phyloP scores from a whole-genome alignment of 495 filamentous ascomycete genomes.

The Penicillium parvum region DNA sequence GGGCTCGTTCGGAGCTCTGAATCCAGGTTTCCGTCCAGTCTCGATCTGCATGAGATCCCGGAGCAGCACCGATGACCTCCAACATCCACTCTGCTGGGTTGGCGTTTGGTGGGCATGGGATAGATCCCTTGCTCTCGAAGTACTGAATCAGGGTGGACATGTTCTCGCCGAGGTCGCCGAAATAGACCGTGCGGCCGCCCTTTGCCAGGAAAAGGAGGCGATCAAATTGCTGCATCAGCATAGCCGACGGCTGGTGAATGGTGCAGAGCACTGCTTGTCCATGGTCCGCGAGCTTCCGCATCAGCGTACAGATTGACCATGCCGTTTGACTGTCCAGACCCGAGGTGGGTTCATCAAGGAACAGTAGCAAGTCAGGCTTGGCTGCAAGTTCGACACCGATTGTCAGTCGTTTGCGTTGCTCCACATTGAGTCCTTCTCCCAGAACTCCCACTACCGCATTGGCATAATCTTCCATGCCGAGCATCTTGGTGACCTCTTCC shows the following conservation, averaged over 20 bases:
- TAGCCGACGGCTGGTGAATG: slow-evolving; percentile 88
- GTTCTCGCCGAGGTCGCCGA: slow-evolving; percentile 76
- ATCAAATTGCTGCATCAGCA: slow-evolving; percentile 89
- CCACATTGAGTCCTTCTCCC: slow-evolving; percentile 73
- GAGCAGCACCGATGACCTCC: slow-evolving; percentile 85
- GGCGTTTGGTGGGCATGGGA: slow-evolving; percentile 61
- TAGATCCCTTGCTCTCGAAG: slow-evolving; percentile 70
- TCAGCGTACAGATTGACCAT: slow-evolving; percentile 74
- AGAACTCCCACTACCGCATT: slow-evolving; percentile 38
- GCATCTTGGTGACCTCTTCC: slow-evolving; percentile 44
- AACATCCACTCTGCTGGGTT: slow-evolving; percentile 92
- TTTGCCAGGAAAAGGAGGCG: slow-evolving; percentile 75
- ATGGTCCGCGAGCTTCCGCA: slow-evolving; percentile 75
- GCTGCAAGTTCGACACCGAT: slow-evolving; percentile 89
- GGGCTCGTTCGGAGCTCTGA: slow-evolving; percentile 59
- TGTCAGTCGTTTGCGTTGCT: slow-evolving; percentile 81
- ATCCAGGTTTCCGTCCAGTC: slow-evolving; percentile 80
- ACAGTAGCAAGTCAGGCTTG: slow-evolving; percentile 77
- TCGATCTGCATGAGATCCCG: slow-evolving; percentile 63
- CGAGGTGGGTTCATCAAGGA: slow-evolving; percentile 89
- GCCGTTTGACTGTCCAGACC: slow-evolving; percentile 82
- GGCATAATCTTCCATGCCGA: slow-evolving; percentile 42
- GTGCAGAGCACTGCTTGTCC: slow-evolving; percentile 88
- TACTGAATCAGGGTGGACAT: slow-evolving; percentile 63
- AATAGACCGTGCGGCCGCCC: slow-evolving; percentile 81